These are phyloP conservation scores for Candolleomyces eurysporus DNA, from an alignment of 768 basidiomycete species.

Conservation along the genomic window DNA sequence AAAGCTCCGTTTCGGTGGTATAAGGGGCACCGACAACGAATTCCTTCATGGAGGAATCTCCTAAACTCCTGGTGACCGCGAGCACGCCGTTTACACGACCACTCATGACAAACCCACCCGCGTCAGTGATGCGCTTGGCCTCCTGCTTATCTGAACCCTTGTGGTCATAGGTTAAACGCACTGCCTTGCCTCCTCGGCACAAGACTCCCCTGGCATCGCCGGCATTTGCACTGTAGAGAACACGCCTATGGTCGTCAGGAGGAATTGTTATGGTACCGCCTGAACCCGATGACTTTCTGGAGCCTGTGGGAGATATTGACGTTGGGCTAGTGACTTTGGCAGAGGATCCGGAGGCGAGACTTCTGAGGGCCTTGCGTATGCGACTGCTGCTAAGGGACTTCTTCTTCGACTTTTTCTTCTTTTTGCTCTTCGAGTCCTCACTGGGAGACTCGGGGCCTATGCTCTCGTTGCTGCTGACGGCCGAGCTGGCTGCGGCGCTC, in stretches of 20 bases:
- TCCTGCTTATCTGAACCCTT: conserved; percentile 97
- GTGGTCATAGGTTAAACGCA: conserved; percentile 96
- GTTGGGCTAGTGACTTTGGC: conserved; percentile 29
- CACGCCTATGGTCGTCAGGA: conserved; percentile 56
- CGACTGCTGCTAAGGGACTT: conserved; percentile 43
- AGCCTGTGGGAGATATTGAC: conserved; percentile 30
- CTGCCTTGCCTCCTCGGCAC: conserved; percentile 85
- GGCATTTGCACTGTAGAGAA: conserved; percentile 94
- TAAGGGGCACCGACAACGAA: conserved; percentile 98
- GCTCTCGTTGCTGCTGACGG: conserved; percentile 44
- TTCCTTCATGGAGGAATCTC: conserved; percentile 99
- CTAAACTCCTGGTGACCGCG: conserved; percentile 92
- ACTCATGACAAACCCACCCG: conserved; percentile 98
- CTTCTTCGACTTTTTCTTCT: conserved; percentile 28
- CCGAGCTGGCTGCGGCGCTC: conserved; percentile 24
- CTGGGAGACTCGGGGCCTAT: conserved; percentile 31
- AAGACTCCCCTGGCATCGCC: conserved; percentile 96
- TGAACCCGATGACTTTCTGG: conserved; percentile 27
- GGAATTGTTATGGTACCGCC: conserved; percentile 38
- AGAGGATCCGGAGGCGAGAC: conserved; percentile 40
- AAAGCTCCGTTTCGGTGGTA: conserved; percentile 92
- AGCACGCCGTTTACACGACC: conserved; percentile 97
- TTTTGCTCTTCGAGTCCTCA: conserved; percentile 36
- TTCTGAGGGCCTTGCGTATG: conserved; percentile 55
- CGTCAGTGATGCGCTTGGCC: conserved; percentile 95